Percentiles rank a stretch among this genome's conserved stretches.
Evolutionary conservation across 352 stramenopile species (phyloP).

Genomic region (Globisporangium uncinulatum): DNA sequence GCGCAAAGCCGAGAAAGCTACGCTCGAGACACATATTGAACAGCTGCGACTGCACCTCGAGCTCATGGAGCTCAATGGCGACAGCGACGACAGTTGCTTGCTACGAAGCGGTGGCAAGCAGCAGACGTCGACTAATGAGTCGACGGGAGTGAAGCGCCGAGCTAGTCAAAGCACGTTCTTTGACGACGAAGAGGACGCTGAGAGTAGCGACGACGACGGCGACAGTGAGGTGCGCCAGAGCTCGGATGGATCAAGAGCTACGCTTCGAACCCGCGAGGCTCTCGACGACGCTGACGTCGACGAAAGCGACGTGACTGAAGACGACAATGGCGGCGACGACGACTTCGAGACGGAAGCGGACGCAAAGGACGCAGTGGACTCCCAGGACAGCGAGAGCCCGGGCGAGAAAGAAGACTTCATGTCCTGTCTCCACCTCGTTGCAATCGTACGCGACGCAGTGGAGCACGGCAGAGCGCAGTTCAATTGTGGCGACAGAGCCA

Average conservation of each 20-base stretch:
- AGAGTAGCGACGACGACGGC: constrained; percentile 18
- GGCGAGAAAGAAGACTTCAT: constrained; percentile 41
- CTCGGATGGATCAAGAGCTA: not conserved
- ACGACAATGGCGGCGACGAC: constrained; percentile 1
- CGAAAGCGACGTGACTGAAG: not conserved
- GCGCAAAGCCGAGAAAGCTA: constrained; percentile 33
- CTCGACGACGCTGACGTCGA: constrained; percentile 4
- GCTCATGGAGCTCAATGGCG: constrained; percentile 28
- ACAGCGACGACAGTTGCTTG: constrained; percentile 2
- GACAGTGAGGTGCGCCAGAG: constrained; percentile 3
- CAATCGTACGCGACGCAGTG: constrained; percentile 40
- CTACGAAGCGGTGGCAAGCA: constrained; percentile 6
- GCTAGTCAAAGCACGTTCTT: constrained; percentile 8
- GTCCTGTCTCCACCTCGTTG: constrained; percentile 28
- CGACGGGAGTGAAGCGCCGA: constrained; percentile 6
- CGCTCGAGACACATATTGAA: constrained; percentile 59
- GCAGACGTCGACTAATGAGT: not conserved
- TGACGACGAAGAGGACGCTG: constrained; percentile 13
- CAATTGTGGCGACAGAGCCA: constrained; percentile 69
- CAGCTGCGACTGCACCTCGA: constrained; percentile 52
- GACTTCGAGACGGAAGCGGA: constrained; percentile 7
- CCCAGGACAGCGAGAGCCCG: constrained; percentile 15
- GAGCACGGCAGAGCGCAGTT: constrained; percentile 62
- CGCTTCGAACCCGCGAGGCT: not conserved
- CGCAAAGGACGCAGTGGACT: constrained; percentile 3